Base-by-base conservation (phyloP, 2,329 filamentous ascomycete species). In the Sporothrix humicola region DNA sequence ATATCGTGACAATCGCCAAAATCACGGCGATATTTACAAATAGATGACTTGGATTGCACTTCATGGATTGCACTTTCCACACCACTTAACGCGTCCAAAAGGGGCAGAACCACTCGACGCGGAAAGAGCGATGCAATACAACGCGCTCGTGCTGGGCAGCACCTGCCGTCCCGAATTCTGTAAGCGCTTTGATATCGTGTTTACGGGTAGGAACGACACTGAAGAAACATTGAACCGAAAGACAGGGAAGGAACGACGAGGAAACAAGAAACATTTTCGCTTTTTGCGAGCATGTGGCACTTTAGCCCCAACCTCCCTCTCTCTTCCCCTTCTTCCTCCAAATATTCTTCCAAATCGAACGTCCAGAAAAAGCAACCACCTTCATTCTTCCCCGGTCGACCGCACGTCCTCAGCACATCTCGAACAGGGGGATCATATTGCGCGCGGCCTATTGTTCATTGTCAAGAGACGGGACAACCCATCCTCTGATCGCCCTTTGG, bases 181-280 rank as follows among this genome's bases (percentile, higher is more conserved):
- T 52, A 72, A 50, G 71, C 71, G 71, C 37, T 72, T 72, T 59
- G 61, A 50, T 72, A 42, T 58, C 63, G 23, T 12, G 20, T 68
- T 48, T 9, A 50, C 15, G 2, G 63, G 44, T 17, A 68, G 46
- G 63, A 50, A 23, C 44, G 63, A 31, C 46, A 12, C 17, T 15
- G 31, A 44, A 70, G 17, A n/a, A 31, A 52, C 9, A 26, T 8
- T 4, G 31, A 42, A 31, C 23, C 46, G 23, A 44, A 20, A 42
- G 17, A 52, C 1, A 31, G 69, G 70, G 59, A 65, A 72, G 48
- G 59, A 56, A 31, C 46, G 46, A 72, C 46, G 31, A 48, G 17
- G 59, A 56, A 71, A 72, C 70, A 42, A 37, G 20, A 56, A 48
- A 48, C 50, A 17, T 17, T 23, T 23, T n/a, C 10, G 8, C n/a